Evolutionary conservation across 2,329 filamentous ascomycete species (phyloP).

Genomic region (Botrytis fragariae): DNA sequence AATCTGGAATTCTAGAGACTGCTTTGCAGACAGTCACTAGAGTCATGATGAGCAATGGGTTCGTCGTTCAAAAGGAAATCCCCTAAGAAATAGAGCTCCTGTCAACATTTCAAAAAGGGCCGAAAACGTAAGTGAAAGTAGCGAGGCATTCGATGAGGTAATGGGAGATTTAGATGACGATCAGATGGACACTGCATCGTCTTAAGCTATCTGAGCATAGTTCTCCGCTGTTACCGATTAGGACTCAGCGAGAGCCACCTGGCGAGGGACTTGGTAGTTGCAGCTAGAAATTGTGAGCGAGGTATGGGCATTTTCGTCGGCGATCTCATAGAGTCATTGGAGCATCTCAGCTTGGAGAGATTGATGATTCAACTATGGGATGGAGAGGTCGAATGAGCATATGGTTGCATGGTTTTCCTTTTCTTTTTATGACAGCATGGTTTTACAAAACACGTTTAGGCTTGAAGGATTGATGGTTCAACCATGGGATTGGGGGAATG

Average conservation of each 20-base stretch:
- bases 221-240: not conserved
- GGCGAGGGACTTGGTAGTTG: not conserved
- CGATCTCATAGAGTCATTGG: no score
- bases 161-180: not conserved
- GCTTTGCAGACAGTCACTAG: rapidly evolving
- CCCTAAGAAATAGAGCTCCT: not conserved
- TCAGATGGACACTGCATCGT: rapidly evolving
- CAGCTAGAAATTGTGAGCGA: not conserved
- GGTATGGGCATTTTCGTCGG: no score
- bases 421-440: not conserved
- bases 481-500: not conserved
- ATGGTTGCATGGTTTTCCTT: not conserved
- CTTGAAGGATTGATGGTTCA: not conserved
- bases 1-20: not conserved
- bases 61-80: rapidly evolving
- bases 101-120: rapidly evolving
- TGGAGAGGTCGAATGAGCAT: not conserved
- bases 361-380: no score
- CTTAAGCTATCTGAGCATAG: not conserved
- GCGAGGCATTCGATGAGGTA: not conserved
- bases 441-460: not conserved
- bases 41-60: not conserved
- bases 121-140: not conserved
- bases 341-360: no score
- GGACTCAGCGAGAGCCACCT: not conserved